Base-by-base conservation (phyloP, 2,329 filamentous ascomycete genomes). In the Rutstroemia sp. region DNA sequence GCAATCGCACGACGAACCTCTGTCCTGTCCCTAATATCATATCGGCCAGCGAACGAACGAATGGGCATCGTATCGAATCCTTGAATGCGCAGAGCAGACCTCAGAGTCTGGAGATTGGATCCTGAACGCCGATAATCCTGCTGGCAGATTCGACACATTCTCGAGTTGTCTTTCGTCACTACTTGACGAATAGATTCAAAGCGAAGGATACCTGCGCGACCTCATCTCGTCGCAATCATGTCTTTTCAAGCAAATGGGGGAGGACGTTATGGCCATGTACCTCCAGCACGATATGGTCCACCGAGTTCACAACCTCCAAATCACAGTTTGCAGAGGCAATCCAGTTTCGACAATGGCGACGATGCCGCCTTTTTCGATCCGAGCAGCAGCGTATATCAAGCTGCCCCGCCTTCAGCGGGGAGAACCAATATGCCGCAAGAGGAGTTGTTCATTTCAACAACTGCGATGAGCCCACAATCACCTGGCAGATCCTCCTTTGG, bases 291-390 rank as follows among this genome's bases (percentile, higher is more conserved):
- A 67, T 86, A 86, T 61, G 73, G 76, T 48, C 64, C 71, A 52
- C 61, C 68, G 44, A 70, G 73, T 45, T 70, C 73, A 58, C 66
- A 70, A 48, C 58, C 67, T 40, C 30, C 48, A 36, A 73, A 75
- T 61, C 71, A 74, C 19, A 61, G 63, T 39, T 38, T 70, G 34
- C 67, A 65, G 45, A 78, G 87, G 62, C 79, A 82, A 61, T 79
- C 82, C 49, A 92, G 87, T 74, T 91, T 89, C 74, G 85, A 90
- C 70, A 82, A 79, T 63, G 88, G 86, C 61, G 89, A 94, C 70
- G 88, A 92, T 69, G 75, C 77, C 48, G 72, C 75, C 49, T 81
- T 83, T 63, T 76, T 80, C 63, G 65, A 69, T 52, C 61, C 69
- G 42, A 61, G 65, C 60, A 62, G 61, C 49, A 65, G 57, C 57